Evolutionary conservation across 805 yeast genomes (phyloP), one percentile per base, ranked within the genome.

Genomic region (Saccharomycopsis babjevae): DNA sequence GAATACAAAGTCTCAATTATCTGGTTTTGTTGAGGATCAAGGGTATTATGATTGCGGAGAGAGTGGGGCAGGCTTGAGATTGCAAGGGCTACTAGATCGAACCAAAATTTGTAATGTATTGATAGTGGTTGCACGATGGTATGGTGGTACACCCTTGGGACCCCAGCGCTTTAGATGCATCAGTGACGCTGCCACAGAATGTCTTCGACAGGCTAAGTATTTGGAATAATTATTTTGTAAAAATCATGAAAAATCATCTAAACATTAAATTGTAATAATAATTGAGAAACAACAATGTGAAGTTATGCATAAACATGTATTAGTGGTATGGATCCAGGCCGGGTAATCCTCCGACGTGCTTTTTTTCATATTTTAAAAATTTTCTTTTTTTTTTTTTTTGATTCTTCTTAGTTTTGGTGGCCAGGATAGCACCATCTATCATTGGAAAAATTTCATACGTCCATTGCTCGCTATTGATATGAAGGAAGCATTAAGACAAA

Each of bases 41-140:
- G 93, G 92, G 1, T 79, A 74, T 61, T 71, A 77, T 56, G 96
- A 89, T 69, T 77, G 84, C 67, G 91, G 92, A 0, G 96, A 89
- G 67, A 77, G 81, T 5, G 92, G 91, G 0, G 87, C 92, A 0
- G 96, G 94, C 0, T 69, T 75, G 16, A 71, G 86, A 61, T 65
- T 89, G 10, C 67, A 86, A 60, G 80, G 82, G 11, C 68, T 87
- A 3, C 64, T 88, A 20, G 82, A 81, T 22, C 71, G 81, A 36
- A 69, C 79, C 6, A 72, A 79, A 43, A 59, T 83, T 13, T 70
- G 77, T 3, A 84, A 86, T 68, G 79, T 83, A 0, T 67, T 88
- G 18, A 79, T 88, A 0, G 83, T 88, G 32, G 94, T 86, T 0
- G 81, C 88, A 0, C 69, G 96, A 62, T 88, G 96, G 96, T 86